These are phyloP conservation scores for Lophiostoma macrostomum DNA, from an alignment of 495 filamentous ascomycete genomes.

Conservation along the genomic window DNA sequence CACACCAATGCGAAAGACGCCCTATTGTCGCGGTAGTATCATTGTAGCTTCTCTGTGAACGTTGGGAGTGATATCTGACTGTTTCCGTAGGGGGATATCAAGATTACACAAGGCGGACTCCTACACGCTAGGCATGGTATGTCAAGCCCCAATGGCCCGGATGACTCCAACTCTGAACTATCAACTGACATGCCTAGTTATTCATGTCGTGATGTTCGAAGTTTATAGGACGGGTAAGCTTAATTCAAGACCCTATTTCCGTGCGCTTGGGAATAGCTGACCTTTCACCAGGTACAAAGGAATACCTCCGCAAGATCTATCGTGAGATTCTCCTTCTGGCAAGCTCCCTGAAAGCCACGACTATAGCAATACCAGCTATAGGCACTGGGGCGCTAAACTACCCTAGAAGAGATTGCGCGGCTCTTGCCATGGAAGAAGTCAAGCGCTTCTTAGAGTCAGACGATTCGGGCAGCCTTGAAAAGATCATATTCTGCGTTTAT, in stretches of 20 bases:
- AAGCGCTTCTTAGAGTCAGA: constrained; percentile 21
- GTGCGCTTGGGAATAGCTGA: too few species aligned
- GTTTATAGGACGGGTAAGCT: too few species aligned
- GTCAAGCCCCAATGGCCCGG: too few species aligned
- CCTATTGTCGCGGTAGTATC: too few species aligned
- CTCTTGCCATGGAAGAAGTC: constrained; percentile 29
- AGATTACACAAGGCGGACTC: constrained; percentile 17
- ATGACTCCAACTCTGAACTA: too few species aligned
- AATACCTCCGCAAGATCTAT: constrained; percentile 23
- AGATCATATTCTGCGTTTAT: constrained; percentile 31
- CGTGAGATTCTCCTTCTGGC: constrained; percentile 16
- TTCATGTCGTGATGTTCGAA: too few species aligned
- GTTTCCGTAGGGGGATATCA: constrained; percentile 21
- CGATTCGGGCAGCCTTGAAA: constrained; percentile 11
- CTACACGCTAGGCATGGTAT: constrained; percentile 21
- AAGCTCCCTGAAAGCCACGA: constrained; percentile 11
- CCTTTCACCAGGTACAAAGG: too few species aligned
- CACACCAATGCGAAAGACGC: too few species aligned
- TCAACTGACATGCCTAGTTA: too few species aligned
- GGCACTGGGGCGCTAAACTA: constrained; percentile 29
- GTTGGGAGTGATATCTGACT: too few species aligned
- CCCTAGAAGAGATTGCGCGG: constrained; percentile 7
- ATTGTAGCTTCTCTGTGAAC: too few species aligned
- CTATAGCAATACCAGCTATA: constrained; percentile 28
- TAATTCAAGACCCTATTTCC: too few species aligned